Base-by-base conservation (phyloP, 2,329 filamentous ascomycete genomes). In the Aspergillus persii region DNA sequence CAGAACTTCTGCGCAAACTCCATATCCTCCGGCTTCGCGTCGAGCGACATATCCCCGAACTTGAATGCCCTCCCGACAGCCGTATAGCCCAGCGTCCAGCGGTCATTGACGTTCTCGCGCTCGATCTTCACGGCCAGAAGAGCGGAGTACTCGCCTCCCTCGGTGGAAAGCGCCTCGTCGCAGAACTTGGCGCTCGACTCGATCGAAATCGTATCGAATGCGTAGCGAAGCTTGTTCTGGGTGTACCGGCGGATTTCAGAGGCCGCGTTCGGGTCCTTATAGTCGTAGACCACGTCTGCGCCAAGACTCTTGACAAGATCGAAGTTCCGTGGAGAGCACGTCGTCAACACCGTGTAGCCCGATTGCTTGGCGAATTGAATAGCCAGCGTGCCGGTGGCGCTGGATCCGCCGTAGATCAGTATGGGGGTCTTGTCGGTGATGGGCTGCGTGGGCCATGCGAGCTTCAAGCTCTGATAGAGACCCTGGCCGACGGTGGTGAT, bases 401-500 rank as follows among this genome's bases (percentile, higher is more conserved):
- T 76, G 4, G 68, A 72, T 0, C 74, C 76, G 26, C 75, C 76
- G 59, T 78, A 79, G 53, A 79, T 74, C 12, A 77, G 64, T 9
- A 77, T 55, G 26, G 66, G 62, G 15, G 54, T 52, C 2, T 50
- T 46, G 12, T 59, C 54, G 29, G 64, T 61, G 0, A 63, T 60
- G 3, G 69, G 68, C 2, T 66, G 57, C 4, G 58, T 61, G 9
- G 73, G 72, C 23, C 69, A 56, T 12, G 60, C 62, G 4, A 76
- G 63, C 29, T 65, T 58, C 54, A 73, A 46, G 31, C 57, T 66
- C 59, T 77, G 73, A 58, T 75, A 77, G n/a, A 78, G 61, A 0
- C 63, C 69, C 63, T 85, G 83, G 0, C 78, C 82, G 4, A 82
- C 77, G 2, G 83, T 85, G 2, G 73, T 75, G 49, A 85, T 72